Base-by-base conservation (phyloP, 805 yeast species). In the Yamadazyma laniorum region DNA sequence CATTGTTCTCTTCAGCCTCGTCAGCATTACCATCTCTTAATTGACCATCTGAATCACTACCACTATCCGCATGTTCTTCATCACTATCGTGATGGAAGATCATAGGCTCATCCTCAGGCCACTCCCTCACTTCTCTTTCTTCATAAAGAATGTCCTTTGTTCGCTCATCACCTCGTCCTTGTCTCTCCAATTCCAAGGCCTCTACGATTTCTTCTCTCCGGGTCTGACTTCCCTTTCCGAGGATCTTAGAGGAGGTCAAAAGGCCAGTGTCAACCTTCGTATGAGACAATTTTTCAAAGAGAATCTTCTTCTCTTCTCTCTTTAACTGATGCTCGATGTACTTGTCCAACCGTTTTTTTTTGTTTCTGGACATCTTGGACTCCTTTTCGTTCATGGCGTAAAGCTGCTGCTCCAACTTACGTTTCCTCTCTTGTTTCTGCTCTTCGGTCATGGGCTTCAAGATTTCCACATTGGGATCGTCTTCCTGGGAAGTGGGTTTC, bases 261-360 rank as follows among this genome's bases (percentile, higher is more conserved):
- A 78, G 50, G 0, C 81, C 64, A 0, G 95, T 79, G 54, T 90
- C 95, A 32, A 91, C 73, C 40, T 74, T 71, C 1, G 86, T 77
- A 18, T 72, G 74, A 35, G 82, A 74, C 29, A 91, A 67, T 57
- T 88, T 89, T 47, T 82, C 80, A 29, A 91, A 65, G 37, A 91
- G 66, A 3, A 75, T 74, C 49, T 85, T 85, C 59, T 85, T 85
- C 62, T 91, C 98, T 58, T 91, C 95, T 55, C 95, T 70, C 52
- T 83, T 84, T 50, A 89, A 55, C 57, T 89, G 96, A 62, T 86
- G 95, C 42, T 89, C 95, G 26, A 91, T 88, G 59, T 88, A 91
- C 60, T 91, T 91, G 45, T 91, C 97, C 30, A 91, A 64, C 41
- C 98, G 66, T 65, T 85, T 75, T 70, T 72, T 76, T 67, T 91